These are phyloP conservation scores for Aphanomyces cochlioides DNA, from an alignment of 352 stramenopile genomes.

Conservation along the genomic window DNA sequence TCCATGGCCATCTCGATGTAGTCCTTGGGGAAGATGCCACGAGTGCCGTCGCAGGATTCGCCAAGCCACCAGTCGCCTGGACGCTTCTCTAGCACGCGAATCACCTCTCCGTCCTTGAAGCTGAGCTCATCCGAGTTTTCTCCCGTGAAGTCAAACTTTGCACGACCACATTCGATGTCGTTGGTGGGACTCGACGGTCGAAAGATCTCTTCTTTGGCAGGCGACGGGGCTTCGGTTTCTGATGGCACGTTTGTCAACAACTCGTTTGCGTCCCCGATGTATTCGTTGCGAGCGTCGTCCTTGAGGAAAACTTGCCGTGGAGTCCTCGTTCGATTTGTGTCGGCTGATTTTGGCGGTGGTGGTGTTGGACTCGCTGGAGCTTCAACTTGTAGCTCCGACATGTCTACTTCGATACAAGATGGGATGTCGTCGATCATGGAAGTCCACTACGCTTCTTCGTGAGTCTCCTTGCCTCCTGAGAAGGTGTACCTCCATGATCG, in stretches of 20 bases:
- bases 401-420: not conserved
- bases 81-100: constrained; percentile 50
- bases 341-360: not conserved
- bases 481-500: constrained; percentile 43
- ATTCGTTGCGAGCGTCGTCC: not conserved
- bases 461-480: not conserved
- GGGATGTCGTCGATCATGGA: not conserved
- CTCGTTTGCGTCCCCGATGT: not conserved
- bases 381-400: not conserved
- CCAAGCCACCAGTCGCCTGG: constrained; percentile 58
- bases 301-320: constrained; percentile 5
- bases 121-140: constrained; percentile 53
- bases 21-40: constrained; percentile 54
- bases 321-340: not conserved
- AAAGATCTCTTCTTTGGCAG: constrained; percentile 18
- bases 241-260: too few species aligned
- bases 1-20: constrained; percentile 37
- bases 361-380: not conserved
- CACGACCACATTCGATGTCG: constrained; percentile 30
- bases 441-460: constrained; percentile 4
- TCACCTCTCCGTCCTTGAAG: constrained; percentile 46
- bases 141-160: constrained; percentile 41
- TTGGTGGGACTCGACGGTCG: not conserved
- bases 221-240: not conserved
- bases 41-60: constrained; percentile 55